Conservation (phyloP, 169 alveolate genomes). For the Cytauxzoon felis region DNA sequence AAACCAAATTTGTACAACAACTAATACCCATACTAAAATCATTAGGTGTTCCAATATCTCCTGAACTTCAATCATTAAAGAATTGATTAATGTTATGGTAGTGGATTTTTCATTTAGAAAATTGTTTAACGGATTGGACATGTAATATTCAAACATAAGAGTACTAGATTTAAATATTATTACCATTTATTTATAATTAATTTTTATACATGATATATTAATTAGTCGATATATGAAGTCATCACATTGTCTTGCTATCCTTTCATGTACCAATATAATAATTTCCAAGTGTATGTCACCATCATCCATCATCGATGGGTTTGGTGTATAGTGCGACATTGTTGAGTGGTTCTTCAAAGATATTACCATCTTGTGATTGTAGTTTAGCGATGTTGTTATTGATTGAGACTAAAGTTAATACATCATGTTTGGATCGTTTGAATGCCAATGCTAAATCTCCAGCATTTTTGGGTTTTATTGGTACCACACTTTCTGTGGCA, state of each 20-base stretch:
- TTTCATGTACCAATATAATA: too few relatives aligned
- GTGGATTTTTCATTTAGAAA: too few relatives aligned
- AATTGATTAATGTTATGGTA: too few relatives aligned
- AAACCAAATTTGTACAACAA: conserved; percentile 65
- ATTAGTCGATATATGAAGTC: too few relatives aligned
- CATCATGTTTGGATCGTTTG: neutral
- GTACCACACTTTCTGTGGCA: conserved; percentile 60
- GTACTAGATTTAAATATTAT: too few relatives aligned
- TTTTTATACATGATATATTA: too few relatives aligned
- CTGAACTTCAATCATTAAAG: too few relatives aligned
- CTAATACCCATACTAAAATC: conserved; percentile 56
- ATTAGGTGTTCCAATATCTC: conserved; percentile 63
- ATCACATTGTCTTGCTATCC: too few relatives aligned
- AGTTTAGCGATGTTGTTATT: conserved; percentile 18
- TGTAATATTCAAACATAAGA: too few relatives aligned
- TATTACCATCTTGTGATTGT: conserved; percentile 14
- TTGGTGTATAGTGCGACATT: conserved; percentile 37
- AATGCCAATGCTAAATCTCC: conserved; percentile 18
- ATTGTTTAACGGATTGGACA: too few relatives aligned
- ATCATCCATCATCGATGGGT: conserved; percentile 1
- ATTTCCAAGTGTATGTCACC: too few relatives aligned
- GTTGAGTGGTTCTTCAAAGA: conserved; percentile 11
- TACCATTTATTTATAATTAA: too few relatives aligned
- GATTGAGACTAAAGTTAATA: conserved; percentile 21
- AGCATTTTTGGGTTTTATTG: conserved; percentile 24